Percentiles rank a stretch among this genome's conserved stretches.
phyloP scores from a whole-genome alignment of 495 filamentous ascomycete species.

The Hyaloscypha hepaticicola region DNA sequence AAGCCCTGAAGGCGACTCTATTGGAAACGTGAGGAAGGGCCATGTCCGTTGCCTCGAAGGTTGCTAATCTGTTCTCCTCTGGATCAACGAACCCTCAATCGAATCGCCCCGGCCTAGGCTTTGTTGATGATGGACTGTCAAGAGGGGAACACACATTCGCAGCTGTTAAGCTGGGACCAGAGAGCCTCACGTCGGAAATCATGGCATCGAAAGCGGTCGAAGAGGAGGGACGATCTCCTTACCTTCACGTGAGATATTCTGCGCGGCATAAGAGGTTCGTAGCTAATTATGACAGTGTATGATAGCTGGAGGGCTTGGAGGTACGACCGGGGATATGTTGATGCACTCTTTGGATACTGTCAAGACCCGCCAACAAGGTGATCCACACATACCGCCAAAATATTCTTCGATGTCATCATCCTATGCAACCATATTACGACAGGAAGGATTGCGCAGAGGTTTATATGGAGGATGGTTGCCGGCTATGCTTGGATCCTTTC shows the following conservation, averaged over 20 bases:
- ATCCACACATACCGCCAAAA: constrained; percentile 84
- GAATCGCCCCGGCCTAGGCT: constrained; percentile 21
- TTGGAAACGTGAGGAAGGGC: constrained; percentile 33
- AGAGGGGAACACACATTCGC: constrained; percentile 20
- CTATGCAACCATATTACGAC: constrained; percentile 87
- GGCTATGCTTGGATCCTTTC: constrained; percentile 88
- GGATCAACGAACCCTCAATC: constrained; percentile 31
- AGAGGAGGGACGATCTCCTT: constrained; percentile 57
- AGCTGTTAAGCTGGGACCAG: constrained; percentile 24
- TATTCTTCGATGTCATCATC: constrained; percentile 86
- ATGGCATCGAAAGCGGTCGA: constrained; percentile 44
- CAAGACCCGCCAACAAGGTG: constrained; percentile 98
- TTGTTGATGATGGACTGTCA: constrained; percentile 36
- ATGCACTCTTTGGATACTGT: constrained; percentile 99
- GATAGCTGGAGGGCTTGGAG: constrained; percentile 89
- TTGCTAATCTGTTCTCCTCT: constrained; percentile 43
- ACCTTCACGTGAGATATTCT: constrained; percentile 58
- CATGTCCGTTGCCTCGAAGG: constrained; percentile 49
- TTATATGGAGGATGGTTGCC: constrained; percentile 92
- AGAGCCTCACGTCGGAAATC: constrained; percentile 23
- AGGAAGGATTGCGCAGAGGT: constrained; percentile 84
- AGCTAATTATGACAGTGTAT: constrained; percentile 63
- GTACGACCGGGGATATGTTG: constrained; percentile 90
- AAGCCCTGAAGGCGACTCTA: constrained; percentile 23
- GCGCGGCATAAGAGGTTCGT: constrained; percentile 1